Percentiles rank a stretch among this genome's conserved stretches.
These are phyloP conservation scores for Peribolospora kevripleyi DNA, from an alignment of 768 basidiomycete genomes.

Conservation along the genomic window DNA sequence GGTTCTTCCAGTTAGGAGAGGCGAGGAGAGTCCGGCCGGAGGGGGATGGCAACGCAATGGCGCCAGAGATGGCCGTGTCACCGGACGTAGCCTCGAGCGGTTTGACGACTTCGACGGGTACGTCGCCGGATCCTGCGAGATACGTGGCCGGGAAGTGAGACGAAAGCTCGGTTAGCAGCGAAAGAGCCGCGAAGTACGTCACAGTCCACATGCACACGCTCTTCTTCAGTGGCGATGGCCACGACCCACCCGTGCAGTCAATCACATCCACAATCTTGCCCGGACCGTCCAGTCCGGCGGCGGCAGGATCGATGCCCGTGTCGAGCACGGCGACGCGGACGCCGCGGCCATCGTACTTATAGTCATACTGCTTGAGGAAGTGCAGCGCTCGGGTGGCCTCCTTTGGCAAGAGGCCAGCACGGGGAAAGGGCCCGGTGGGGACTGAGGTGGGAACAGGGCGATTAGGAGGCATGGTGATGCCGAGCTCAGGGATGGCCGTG, in stretches of 20 bases:
- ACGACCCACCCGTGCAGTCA: conserved; percentile 2
- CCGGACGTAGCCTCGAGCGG: background rate
- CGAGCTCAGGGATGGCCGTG: no score
- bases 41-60: background rate
- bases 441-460: background rate
- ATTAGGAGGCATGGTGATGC: no score
- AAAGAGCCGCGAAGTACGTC: background rate
- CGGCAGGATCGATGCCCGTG: conserved; percentile 7
- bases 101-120: background rate
- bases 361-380: background rate
- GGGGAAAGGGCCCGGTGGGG: background rate
- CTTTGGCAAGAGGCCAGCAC: conserved; percentile 1
- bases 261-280: conserved; percentile 2
- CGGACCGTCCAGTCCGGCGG: conserved; percentile 1
- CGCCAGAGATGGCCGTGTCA: background rate
- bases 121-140: background rate
- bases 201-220: no score
- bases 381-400: conserved; percentile 2
- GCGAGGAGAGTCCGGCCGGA: conserved; percentile 1
- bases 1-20: conserved; percentile 2
- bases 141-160: background rate
- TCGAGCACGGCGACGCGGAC: conserved; percentile 4
- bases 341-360: background rate
- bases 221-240: background rate
- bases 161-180: background rate